phyloP scores from a whole-genome alignment of 192 early-diverging fungal species.

The Entomortierella parvispora region DNA sequence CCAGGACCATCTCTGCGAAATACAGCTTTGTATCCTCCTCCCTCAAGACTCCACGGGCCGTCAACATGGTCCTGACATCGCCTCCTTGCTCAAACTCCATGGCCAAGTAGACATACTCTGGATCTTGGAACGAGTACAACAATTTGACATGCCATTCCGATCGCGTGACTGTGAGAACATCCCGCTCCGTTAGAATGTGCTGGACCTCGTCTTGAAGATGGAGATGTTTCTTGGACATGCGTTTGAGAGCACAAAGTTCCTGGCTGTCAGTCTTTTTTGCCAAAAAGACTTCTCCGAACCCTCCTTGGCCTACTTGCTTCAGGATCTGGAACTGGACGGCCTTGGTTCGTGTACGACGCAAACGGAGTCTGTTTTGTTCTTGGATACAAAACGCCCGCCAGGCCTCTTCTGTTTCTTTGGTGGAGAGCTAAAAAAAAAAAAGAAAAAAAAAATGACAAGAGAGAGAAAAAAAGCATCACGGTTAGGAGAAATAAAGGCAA shows the following conservation, averaged over 20 bases:
- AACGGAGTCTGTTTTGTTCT: conserved; percentile 70
- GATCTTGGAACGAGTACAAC: conserved; percentile 81
- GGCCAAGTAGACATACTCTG: conserved; percentile 78
- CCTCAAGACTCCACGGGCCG: conserved; percentile 66
- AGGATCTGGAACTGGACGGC: conserved; percentile 77
- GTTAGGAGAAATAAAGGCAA: background rate
- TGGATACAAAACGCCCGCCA: conserved; percentile 66
- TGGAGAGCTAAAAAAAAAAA: conserved; percentile 38
- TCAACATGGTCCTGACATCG: conserved; percentile 75
- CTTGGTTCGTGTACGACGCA: conserved; percentile 73
- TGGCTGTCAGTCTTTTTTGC: conserved; percentile 82
- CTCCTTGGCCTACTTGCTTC: conserved; percentile 80
- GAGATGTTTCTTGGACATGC: conserved; percentile 78
- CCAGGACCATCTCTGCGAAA: conserved; percentile 84
- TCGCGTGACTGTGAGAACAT: conserved; percentile 69
- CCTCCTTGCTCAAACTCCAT: conserved; percentile 84
- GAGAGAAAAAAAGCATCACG: conserved; percentile 7
- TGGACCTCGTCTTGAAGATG: conserved; percentile 76
- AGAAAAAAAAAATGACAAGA: too few relatives aligned
- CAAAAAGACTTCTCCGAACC: conserved; percentile 83
- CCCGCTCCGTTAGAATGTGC: conserved; percentile 81
- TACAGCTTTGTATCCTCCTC: conserved; percentile 82
- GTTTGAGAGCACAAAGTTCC: conserved; percentile 84
- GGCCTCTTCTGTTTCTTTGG: conserved; percentile 59
- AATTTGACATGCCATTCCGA: conserved; percentile 80